Base-by-base conservation (phyloP, 169 alveolate genomes). In the Eimeria falciformis region DNA sequence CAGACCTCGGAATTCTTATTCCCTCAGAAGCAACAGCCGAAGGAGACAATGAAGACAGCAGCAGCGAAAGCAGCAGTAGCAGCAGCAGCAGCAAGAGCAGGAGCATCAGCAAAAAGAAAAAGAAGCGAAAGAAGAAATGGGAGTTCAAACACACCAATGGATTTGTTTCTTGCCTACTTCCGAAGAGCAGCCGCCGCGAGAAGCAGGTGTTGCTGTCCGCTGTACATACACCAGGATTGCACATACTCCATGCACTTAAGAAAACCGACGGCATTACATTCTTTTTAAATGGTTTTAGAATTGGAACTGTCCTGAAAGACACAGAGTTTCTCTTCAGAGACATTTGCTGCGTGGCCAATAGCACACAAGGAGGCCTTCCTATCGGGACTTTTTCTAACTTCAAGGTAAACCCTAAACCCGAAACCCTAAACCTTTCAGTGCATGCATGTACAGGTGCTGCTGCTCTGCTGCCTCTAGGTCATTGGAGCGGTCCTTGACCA, bases 71-170 rank as follows among this genome's bases (percentile, higher is more conserved):
- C 56, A 40, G 29, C 56, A 33, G 56, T 40, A 40, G 56, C 50
- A 43, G 50, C 83, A 71, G 83, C 83, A 71, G 83, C 18, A 46
- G 23, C 50, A 71, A 56, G 37, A 33, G 56, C 83, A 71, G 56
- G 58, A 37, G 56, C 83, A 71, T 7, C 21, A 71, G 25, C 58
- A 21, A 2, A 7, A 33, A 29, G 27, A 7, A 27, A 7, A 58
- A 58, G 71, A 58, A 21, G 27, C 11, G 21, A 21, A 58, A 58
- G 33, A 21, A 58, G 25, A n/a, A 58, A 27, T 27, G 17, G 17
- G 83, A 43, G 29, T 14, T 43, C 29, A 56, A 37, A 4, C 50
- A 71, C 25, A 25, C n/a, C 29, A 71, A 71, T 17, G 83, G 83
- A 4, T 71, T 71, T 71, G 18, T 37, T 5, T 71, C 83, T 7